Evolutionary conservation across 108 stramenopile genomes (phyloP).

Genomic region (Skeletonema tropicum): DNA sequence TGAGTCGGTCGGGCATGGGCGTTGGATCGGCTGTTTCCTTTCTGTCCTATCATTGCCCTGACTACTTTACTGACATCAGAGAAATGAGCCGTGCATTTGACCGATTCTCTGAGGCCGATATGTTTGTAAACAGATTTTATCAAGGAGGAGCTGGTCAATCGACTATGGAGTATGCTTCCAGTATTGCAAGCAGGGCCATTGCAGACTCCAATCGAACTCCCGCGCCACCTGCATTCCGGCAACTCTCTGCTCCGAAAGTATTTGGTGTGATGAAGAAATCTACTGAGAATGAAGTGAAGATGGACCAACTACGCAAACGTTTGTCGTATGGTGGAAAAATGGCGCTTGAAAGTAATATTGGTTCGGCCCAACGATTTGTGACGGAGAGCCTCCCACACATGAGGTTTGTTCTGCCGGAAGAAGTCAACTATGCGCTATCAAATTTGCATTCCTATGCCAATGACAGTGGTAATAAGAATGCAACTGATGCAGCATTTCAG

Average conservation of each 20-base stretch:
- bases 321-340: slow-evolving; percentile 31
- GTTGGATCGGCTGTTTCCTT: slow-evolving; percentile 67
- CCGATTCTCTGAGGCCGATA: slow-evolving; percentile 66
- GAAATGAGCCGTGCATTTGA: slow-evolving; percentile 66
- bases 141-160: slow-evolving; percentile 40
- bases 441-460: slow-evolving; percentile 61
- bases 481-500: slow-evolving; percentile 1
- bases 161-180: slow-evolving; percentile 64
- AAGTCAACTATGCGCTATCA: slow-evolving; percentile 58
- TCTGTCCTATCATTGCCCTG: slow-evolving; percentile 79
- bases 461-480: slow-evolving; percentile 18
- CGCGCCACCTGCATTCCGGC: slow-evolving; percentile 72
- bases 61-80: slow-evolving; percentile 83
- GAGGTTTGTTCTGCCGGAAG: slow-evolving; percentile 57
- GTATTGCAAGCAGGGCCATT: slow-evolving; percentile 65
- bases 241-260: slow-evolving; percentile 73
- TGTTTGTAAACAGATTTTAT: slow-evolving; percentile 54
- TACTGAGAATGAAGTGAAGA: slow-evolving; percentile 57
- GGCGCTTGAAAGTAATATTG: slow-evolving; percentile 36
- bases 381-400: slow-evolving; percentile 66
- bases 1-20: slow-evolving; percentile 75
- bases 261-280: slow-evolving; percentile 72
- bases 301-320: slow-evolving; percentile 58
- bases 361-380: slow-evolving; percentile 57
- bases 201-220: slow-evolving; percentile 70